Percentiles rank a stretch among this genome's conserved stretches.
These are phyloP conservation scores for Marchantia paleacea DNA, from an alignment of 225 moss, liverwort and hornwort species.

Conservation along the genomic window DNA sequence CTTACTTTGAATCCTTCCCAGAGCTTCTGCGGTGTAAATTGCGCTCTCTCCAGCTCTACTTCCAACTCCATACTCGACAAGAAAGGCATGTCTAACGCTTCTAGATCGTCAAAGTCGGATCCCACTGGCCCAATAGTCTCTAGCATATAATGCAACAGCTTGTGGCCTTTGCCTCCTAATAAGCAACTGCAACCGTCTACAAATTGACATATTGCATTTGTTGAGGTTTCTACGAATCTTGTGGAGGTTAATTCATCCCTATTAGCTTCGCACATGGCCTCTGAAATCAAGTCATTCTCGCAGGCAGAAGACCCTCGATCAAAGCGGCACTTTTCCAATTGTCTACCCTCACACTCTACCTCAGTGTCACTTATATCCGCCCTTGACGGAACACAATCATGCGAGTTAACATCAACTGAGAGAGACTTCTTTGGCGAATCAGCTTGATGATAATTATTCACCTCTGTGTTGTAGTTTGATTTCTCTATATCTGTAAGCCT, in stretches of 20 bases:
- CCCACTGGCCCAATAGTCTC: slow-evolving; percentile 9
- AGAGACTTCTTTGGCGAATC: background rate
- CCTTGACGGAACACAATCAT: background rate
- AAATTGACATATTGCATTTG: background rate
- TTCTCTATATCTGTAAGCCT: background rate
- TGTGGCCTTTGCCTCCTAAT: slow-evolving; percentile 24
- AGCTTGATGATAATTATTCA: background rate
- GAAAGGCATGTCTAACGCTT: slow-evolving; percentile 39
- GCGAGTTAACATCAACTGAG: background rate
- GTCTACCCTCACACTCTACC: background rate
- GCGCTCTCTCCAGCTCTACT: slow-evolving; percentile 33
- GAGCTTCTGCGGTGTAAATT: slow-evolving; percentile 35
- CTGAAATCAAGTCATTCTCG: background rate
- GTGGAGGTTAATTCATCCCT: background rate
- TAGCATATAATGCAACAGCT: slow-evolving; percentile 19
- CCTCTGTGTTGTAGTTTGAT: background rate
- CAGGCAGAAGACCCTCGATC: background rate
- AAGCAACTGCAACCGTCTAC: slow-evolving; percentile 16
- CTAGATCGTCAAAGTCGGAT: slow-evolving; percentile 28
- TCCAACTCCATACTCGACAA: slow-evolving; percentile 41
- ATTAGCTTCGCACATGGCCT: background rate
- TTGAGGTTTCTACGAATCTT: background rate
- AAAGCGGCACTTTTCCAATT: background rate
- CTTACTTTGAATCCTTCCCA: slow-evolving; percentile 46
- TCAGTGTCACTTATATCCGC: background rate